Percentiles rank a stretch among this genome's conserved stretches.
These are phyloP conservation scores for Baorangia bicolor DNA, from an alignment of 768 basidiomycete genomes.

Conservation along the genomic window DNA sequence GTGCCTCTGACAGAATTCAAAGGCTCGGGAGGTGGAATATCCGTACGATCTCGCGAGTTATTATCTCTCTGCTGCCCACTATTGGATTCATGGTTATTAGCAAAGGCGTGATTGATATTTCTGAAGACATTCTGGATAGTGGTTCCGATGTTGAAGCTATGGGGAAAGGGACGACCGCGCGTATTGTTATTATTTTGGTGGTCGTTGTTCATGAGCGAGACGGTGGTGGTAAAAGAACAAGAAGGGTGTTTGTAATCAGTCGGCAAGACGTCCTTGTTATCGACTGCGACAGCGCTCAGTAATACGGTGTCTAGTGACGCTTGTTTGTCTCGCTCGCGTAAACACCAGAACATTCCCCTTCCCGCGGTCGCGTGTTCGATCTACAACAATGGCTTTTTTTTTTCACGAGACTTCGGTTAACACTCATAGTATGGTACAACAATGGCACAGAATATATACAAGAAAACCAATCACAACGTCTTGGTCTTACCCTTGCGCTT, in stretches of 20 bases:
- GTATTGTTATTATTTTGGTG: slow-evolving; percentile 6
- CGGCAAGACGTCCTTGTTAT: background rate
- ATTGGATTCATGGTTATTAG: slow-evolving; percentile 3
- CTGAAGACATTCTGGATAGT: slow-evolving; percentile 31
- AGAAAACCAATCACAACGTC: slow-evolving; percentile 23
- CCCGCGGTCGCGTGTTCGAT: slow-evolving; percentile 13
- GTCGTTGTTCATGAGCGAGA: slow-evolving; percentile 19
- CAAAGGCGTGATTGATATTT: slow-evolving; percentile 33
- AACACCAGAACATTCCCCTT: slow-evolving; percentile 33
- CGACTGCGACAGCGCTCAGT: background rate
- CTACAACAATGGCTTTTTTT: slow-evolving; percentile 1
- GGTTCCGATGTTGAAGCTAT: slow-evolving; percentile 24
- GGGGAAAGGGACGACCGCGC: slow-evolving; percentile 13
- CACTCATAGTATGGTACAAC: background rate
- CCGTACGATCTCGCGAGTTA: background rate
- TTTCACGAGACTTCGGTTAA: background rate
- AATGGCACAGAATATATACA: background rate
- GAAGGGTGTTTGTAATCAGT: slow-evolving; percentile 11
- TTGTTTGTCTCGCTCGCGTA: slow-evolving; percentile 26
- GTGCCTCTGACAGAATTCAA: background rate
- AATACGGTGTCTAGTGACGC: slow-evolving; percentile 6
- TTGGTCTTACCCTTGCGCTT: slow-evolving; percentile 35
- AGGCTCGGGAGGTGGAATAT: slow-evolving; percentile 4
- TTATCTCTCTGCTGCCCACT: background rate
- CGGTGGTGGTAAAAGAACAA: slow-evolving; percentile 23